Conservation (phyloP, 495 filamentous ascomycete species). For the Penicillium canescens region DNA sequence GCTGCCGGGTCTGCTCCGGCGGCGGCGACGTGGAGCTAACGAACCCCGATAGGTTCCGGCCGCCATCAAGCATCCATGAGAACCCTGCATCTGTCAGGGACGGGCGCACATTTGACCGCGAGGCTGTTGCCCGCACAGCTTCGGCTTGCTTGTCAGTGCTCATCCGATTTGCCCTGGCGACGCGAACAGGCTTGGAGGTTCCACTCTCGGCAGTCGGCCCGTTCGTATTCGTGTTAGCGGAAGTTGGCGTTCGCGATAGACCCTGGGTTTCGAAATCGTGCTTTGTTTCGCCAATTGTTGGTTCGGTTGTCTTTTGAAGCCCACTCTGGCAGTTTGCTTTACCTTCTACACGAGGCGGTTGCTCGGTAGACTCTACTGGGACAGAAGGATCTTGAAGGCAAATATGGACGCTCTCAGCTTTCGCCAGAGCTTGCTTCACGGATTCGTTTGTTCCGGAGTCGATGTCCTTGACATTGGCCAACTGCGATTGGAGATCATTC, state of each 20-base stretch:
- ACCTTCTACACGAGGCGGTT: slow-evolving; percentile 3
- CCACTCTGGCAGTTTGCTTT: neutral
- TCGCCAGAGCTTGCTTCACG: slow-evolving; percentile 59
- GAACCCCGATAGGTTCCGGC: slow-evolving; percentile 48
- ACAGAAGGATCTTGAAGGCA: slow-evolving; percentile 69
- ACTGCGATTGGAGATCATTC: slow-evolving; percentile 57
- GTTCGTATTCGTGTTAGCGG: slow-evolving; percentile 4
- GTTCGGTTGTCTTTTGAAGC: neutral
- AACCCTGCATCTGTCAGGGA: slow-evolving; percentile 81
- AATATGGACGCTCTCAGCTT: slow-evolving; percentile 75
- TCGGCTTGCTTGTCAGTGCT: slow-evolving; percentile 11
- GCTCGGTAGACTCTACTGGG: slow-evolving; percentile 32
- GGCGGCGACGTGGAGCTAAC: slow-evolving; percentile 49
- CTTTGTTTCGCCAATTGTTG: neutral
- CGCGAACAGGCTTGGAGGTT: slow-evolving; percentile 8
- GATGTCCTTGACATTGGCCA: slow-evolving; percentile 49
- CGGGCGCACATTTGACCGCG: slow-evolving; percentile 17
- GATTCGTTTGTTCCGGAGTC: slow-evolving; percentile 33
- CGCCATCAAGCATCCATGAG: slow-evolving; percentile 88
- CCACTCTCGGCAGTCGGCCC: slow-evolving; percentile 13
- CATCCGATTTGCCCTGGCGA: slow-evolving; percentile 6
- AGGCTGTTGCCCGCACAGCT: slow-evolving; percentile 5
- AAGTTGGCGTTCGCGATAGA: slow-evolving; percentile 3
- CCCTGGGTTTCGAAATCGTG: slow-evolving; percentile 2
- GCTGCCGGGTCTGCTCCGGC: slow-evolving; percentile 46